Evolutionary conservation across 1,284 basidiomycete species (phyloP).

Genomic region (Leccinum pachyderme): DNA sequence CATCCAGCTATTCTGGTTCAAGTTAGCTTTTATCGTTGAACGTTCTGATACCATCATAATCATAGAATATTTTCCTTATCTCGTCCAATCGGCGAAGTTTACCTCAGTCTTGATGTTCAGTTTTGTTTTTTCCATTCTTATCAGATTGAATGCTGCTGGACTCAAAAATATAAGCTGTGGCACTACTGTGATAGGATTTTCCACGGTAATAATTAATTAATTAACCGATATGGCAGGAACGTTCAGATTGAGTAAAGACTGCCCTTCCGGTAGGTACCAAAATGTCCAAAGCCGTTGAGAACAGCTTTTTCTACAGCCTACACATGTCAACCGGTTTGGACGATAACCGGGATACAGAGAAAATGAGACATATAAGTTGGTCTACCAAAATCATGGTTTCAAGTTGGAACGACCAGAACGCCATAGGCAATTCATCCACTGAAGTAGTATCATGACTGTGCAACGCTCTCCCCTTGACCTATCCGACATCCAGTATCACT

Average conservation of each 20-base stretch:
- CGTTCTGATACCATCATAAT: too few species aligned
- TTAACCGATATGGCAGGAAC: not conserved
- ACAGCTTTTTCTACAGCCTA: not conserved
- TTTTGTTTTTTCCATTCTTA: not conserved
- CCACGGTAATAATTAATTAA: not conserved
- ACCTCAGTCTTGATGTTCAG: not conserved
- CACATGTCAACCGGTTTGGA: not conserved
- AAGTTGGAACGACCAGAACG: not conserved
- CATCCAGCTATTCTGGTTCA: too few species aligned
- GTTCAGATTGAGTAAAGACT: not conserved
- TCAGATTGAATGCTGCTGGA: not conserved
- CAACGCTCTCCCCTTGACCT: conserved; percentile 5
- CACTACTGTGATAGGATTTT: not conserved
- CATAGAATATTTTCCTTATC: not conserved
- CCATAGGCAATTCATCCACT: not conserved
- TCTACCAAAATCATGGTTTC: not conserved
- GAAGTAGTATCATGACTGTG: conserved; percentile 12
- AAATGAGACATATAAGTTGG: conserved; percentile 8
- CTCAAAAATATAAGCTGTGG: not conserved
- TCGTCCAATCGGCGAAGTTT: not conserved
- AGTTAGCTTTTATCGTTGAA: too few species aligned
- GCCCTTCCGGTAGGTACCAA: too few species aligned
- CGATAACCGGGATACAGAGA: not conserved
- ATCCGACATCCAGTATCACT: conserved; percentile 21
- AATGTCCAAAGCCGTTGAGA: not conserved